Conservation (phyloP, 768 basidiomycete genomes). For the Leucocoprinus leucothites region DNA sequence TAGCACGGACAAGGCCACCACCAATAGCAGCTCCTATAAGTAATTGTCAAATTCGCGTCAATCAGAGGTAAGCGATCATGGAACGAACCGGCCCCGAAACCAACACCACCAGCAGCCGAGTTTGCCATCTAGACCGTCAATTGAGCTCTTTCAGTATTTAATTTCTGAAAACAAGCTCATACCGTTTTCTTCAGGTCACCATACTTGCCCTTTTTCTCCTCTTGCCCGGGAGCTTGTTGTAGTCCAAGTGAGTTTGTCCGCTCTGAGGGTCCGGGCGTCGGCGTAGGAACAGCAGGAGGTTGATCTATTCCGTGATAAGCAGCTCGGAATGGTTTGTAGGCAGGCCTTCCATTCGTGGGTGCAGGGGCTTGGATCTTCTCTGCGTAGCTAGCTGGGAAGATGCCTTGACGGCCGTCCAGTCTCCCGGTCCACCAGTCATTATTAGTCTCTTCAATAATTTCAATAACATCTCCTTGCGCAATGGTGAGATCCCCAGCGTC, state of each 20-base stretch:
- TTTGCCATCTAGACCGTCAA: slow-evolving; percentile 43
- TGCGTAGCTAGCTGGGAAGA: slow-evolving; percentile 79
- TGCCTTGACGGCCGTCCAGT: slow-evolving; percentile 58
- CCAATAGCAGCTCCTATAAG: slow-evolving; percentile 30
- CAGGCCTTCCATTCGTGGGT: slow-evolving; percentile 20
- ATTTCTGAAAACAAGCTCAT: slow-evolving; percentile 7
- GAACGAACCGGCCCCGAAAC: slow-evolving; percentile 68
- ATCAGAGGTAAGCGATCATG: neutral
- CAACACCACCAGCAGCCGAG: slow-evolving; percentile 67
- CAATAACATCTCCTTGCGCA: slow-evolving; percentile 69
- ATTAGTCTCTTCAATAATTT: slow-evolving; percentile 77
- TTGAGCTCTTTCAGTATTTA: neutral
- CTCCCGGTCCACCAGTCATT: slow-evolving; percentile 86
- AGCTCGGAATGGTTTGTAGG: slow-evolving; percentile 44
- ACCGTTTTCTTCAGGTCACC: slow-evolving; percentile 60
- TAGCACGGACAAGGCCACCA: slow-evolving; percentile 30
- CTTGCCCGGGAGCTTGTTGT: slow-evolving; percentile 37
- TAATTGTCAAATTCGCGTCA: neutral
- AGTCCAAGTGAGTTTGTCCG: slow-evolving; percentile 39
- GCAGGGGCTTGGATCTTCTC: slow-evolving; percentile 42
- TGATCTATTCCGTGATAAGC: slow-evolving; percentile 36
- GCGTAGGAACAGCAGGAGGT: slow-evolving; percentile 27
- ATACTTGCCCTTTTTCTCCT: slow-evolving; percentile 57
- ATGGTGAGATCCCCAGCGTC: slow-evolving; percentile 82
- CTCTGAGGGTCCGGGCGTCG: neutral